Evolutionary conservation across 202 grass and related monocot species (phyloP).

Genomic region (Tripidium arundinaceum): DNA sequence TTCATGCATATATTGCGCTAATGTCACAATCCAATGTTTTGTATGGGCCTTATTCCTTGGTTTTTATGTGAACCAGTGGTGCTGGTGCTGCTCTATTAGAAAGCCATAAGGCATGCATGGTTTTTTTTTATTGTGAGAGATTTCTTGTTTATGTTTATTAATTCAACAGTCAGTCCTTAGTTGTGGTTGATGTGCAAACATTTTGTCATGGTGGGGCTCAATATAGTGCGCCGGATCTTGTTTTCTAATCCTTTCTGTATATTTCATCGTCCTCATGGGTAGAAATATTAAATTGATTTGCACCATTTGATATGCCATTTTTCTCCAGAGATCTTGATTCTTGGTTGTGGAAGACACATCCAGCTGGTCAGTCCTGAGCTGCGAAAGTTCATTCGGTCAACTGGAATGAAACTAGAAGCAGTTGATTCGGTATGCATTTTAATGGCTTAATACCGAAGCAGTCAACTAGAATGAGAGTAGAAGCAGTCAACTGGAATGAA

Average conservation of each 20-base stretch:
- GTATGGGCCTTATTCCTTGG: not conserved
- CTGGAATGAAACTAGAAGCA: conserved; percentile 68
- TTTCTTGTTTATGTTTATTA: not conserved
- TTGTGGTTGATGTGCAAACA: not conserved
- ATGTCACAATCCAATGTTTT: not conserved
- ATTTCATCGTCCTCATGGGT: not conserved
- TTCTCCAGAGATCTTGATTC: conserved; percentile 66
- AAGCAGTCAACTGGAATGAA: too few relatives aligned
- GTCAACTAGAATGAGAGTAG: too few relatives aligned
- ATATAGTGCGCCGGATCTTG: not conserved
- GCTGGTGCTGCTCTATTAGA: not conserved
- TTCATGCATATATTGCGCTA: not conserved
- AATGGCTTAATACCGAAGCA: not conserved
- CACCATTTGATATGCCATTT: not conserved
- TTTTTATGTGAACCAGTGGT: not conserved
- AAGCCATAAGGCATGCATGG: not conserved
- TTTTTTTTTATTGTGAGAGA: not conserved
- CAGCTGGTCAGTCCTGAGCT: conserved; percentile 52
- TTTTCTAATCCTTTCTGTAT: not conserved
- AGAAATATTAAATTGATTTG: not conserved
- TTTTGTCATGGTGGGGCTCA: not conserved
- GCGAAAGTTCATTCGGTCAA: conserved; percentile 57
- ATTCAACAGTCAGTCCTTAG: not conserved
- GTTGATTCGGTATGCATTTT: conserved; percentile 56
- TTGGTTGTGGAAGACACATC: conserved; percentile 68